A percentile compares a stretch with the other conserved stretches of the same genome.
phyloP scores from a whole-genome alignment of 2,329 filamentous ascomycete species.

The Dothiorella sarmentorum region DNA sequence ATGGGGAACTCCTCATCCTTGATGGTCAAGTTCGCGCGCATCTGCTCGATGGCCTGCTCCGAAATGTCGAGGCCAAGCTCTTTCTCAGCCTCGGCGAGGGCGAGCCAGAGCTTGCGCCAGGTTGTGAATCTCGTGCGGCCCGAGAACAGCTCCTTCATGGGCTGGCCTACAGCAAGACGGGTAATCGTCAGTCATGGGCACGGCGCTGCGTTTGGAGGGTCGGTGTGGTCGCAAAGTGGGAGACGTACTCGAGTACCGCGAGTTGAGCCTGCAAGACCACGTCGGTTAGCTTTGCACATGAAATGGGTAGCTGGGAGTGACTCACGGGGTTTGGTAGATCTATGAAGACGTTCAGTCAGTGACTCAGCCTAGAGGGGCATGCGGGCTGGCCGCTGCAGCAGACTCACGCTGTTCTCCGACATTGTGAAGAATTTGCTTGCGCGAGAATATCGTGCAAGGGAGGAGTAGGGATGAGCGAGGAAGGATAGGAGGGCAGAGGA shows the following conservation, averaged over 20 bases:
- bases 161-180: constrained; percentile 4
- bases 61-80: constrained; percentile 76
- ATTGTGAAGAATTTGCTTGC: neutral
- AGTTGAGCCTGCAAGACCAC: constrained; percentile 11
- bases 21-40: constrained; percentile 44
- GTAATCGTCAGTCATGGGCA: neutral
- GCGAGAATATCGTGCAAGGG: neutral
- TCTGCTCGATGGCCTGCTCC: constrained; percentile 54
- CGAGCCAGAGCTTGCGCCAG: constrained; percentile 84
- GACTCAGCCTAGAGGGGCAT: neutral
- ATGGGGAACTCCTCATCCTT: constrained; percentile 48
- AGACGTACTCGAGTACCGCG: constrained; percentile 19
- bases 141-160: constrained; percentile 66
- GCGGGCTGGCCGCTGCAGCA: neutral
- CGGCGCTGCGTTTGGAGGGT: neutral
- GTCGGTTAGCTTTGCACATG: neutral
- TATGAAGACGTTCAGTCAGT: neutral
- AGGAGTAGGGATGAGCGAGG: too few species aligned
- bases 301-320: neutral
- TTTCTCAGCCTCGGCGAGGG: constrained; percentile 76
- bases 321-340: constrained; percentile 20
- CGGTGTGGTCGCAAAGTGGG: neutral
- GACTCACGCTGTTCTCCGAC: constrained; percentile 19
- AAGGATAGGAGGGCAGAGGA: too few species aligned
- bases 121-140: constrained; percentile 69